Evolutionary conservation across 805 yeast species (phyloP), one percentile per base, ranked within the genome.

Genomic region (Saturnispora silvae): DNA sequence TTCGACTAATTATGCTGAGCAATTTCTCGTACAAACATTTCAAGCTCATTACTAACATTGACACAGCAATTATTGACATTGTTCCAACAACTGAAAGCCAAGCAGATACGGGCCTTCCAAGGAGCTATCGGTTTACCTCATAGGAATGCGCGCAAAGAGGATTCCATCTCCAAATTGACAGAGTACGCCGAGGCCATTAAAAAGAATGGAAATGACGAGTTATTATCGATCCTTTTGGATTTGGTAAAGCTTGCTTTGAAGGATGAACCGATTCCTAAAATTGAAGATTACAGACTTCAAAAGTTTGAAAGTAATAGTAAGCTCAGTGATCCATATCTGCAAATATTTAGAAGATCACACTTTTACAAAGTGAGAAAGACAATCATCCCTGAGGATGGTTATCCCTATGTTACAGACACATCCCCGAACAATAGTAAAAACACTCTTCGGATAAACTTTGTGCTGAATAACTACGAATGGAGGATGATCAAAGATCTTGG

Each of bases 351-450:
- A 38, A 70, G 61, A 42, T 68, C 74, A 28, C 77, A 80, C 1
- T 80, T 79, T 53, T 80, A 66, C 53, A 57, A 54, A 9, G 53
- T 74, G 26, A 65, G 65, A 40, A 55, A 70, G 35, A 49, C 68
- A 27, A 56, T 79, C 3, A 64, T 67, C 22, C 67, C 48, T 3
- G 38, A 38, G 14, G 49, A 48, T 10, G 76, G 75, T 4, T 36
- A 36, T 26, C 39, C 39, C 4, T 17, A 30, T 9, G 14, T 30
- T 25, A 36, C 39, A 4, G 17, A 15, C 18, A 25, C 18, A 11
- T 32, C 39, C 4, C 26, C 19, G 5, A 15, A 18, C 3, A 23
- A 26, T 20, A 25, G 20, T 5, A 31, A 19, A 16, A 27, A 36
- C 22, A 61, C 67, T 10, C 63, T 68, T 28, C 53, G 50, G 20